Conservation (phyloP, 2,329 filamentous ascomycete genomes). For the Colletotrichum sp. region DNA sequence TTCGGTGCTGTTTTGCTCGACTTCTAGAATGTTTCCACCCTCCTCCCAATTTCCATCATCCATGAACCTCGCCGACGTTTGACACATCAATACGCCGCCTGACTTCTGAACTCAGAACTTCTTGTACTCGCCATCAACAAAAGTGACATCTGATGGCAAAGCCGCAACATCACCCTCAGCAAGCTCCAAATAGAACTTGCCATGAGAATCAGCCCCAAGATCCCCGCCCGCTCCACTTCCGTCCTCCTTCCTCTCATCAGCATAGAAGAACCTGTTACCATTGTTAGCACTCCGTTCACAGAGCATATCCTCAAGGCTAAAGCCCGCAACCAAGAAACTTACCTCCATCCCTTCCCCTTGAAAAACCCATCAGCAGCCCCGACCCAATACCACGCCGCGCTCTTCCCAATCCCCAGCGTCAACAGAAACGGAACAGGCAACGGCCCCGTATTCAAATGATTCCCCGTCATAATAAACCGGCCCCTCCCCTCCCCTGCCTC, state of each 20-base stretch:
- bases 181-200: conserved; percentile 14
- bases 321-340: too few species aligned
- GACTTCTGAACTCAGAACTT: background rate
- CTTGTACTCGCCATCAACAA: conserved; percentile 8
- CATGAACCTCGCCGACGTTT: background rate
- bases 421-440: background rate
- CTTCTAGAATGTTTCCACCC: background rate
- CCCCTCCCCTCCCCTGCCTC: background rate
- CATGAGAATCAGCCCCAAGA: background rate
- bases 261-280: conserved; percentile 10
- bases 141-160: background rate
- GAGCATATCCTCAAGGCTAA: background rate
- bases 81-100: accelerated
- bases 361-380: conserved; percentile 1
- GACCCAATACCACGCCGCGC: conserved; percentile 8
- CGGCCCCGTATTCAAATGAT: background rate
- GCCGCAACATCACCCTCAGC: background rate
- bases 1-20: background rate
- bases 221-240: background rate
- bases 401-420: conserved; percentile 15
- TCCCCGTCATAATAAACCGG: conserved; percentile 16
- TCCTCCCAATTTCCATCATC: background rate
- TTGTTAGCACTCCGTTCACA: background rate
- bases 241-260: conserved; percentile 9
- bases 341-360: conserved; percentile 17